Base-by-base conservation (phyloP, 2,329 filamentous ascomycete species). In the Claviceps sp. region DNA sequence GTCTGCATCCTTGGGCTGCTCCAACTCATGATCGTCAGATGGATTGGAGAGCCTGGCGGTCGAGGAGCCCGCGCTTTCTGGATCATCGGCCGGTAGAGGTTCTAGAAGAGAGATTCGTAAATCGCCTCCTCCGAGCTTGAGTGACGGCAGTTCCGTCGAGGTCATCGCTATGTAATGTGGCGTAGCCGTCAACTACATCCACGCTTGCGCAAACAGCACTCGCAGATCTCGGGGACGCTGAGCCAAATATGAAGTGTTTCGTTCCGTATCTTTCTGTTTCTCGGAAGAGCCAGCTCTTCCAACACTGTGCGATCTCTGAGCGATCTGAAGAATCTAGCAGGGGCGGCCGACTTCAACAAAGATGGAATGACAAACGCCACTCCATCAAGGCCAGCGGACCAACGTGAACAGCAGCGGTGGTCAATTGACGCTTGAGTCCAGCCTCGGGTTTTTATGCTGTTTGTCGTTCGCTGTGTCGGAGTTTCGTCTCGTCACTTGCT, bases 61-160 rank as follows among this genome's bases (percentile, higher is more conserved):
- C 8, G 48, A n/a, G 16, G 36, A 5, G 14, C 37, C 13, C 14
- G 9, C 43, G 6, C 36, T 34, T 14, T 47, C 43, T 50, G 34
- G 22, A 13, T 52, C 51, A 42, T 61, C 61, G 13, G 37, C 8
- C 8, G 59, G 56, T 6, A 56, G 51, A 36, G 59, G 58, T 40
- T 62, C 61, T 13, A 63, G 58, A 26, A 66, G 58, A 30, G 64
- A 61, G 26, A 65, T 62, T 53, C 62, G 63, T 9, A 65, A 57
- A 38, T 59, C 61, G 30, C 56, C 59, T 20, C 59, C 59, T 47
- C 57, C 58, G 41, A 62, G 63, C 48, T 60, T 60, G 43, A 66
- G 57, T 40, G 63, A 62, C 36, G 62, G 62, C 30, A 65, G 58
- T 40, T 59, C 60, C 49, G 56, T 59, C 40, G 59, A 58, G 37